Base-by-base conservation (phyloP, 2,329 filamentous ascomycete species). In the Sporothrix schenckii region DNA sequence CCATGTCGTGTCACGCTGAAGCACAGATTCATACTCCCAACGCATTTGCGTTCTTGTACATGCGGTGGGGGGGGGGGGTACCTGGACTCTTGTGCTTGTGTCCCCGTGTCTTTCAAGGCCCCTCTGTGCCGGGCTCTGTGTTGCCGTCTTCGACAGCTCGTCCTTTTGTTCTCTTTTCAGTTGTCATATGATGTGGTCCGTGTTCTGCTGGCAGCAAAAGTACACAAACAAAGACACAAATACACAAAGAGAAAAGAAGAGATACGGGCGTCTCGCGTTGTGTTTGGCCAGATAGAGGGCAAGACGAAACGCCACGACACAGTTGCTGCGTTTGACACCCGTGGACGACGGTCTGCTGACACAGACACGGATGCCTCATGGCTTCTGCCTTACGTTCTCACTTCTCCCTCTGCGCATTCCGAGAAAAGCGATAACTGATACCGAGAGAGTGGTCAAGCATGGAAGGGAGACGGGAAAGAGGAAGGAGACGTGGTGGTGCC, bases 381-480 rank as follows among this genome's bases (percentile, higher is more conserved):
- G 27, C 27, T 30, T 30, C 27, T 30, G n/a, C n/a, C n/a, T n/a
- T n/a, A n/a, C n/a, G n/a, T n/a, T n/a, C n/a, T n/a, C n/a, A n/a
- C n/a, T n/a, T n/a, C n/a, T 39, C 30, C 30, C 30, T 58, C 54
- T n/a, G 16, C 54, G 7, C 30, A 58, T n/a, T 39, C 54, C 54
- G 16, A 60, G 30, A 60, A 58, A 21, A 41, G 1, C 21, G 56
- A 60, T 60, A 41, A 41, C 7, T 60, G 56, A 60, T 60, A 41
- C 56, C 56, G 56, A 60, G 56, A 41, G 30, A 21, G 30, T 60
- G 56, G 56, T 13, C 34, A 9, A 41, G 21, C 19, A 10, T 2
- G 19, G 14, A 19, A 21, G 19, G 30, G 30, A 19, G 16, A 60
- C 39, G 4, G 30, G 14, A 39, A 21, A 13, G 9, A 41, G 19